A percentile compares a stretch with the other conserved stretches of the same genome.
Evolutionary conservation across 176 grass and related monocot genomes (phyloP).

Genomic region (Otatea glauca): DNA sequence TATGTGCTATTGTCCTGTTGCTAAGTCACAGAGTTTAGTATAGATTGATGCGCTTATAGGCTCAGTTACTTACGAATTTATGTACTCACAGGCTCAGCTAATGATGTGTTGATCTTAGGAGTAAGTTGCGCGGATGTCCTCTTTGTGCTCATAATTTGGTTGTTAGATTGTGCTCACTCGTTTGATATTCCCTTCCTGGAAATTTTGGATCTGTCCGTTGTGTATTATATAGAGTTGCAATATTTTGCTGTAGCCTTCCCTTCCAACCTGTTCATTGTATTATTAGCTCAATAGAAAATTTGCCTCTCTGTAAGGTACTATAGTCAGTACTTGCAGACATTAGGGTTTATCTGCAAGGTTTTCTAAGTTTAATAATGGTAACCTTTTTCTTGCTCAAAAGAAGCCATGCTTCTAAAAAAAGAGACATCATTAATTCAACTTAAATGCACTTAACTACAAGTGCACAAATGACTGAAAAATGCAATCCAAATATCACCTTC

Average conservation of each 20-base stretch:
- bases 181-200: not conserved
- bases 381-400: conserved; percentile 21
- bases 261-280: not conserved
- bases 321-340: not conserved
- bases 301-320: not conserved
- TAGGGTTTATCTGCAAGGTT: not conserved
- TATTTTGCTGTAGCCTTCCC: not conserved
- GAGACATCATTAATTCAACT: not conserved
- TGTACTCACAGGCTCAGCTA: not conserved
- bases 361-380: not conserved
- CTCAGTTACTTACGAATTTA: not conserved
- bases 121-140: not conserved
- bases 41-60: not conserved
- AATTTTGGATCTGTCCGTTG: not conserved
- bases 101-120: not conserved
- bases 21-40: not conserved
- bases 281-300: not conserved
- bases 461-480: conserved; percentile 2
- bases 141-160: not conserved
- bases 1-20: not conserved
- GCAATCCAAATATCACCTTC: not conserved
- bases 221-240: not conserved
- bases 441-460: not conserved
- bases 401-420: conserved; percentile 14
- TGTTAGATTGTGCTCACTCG: not conserved